Percentiles rank a stretch among this genome's conserved stretches.
phyloP scores from a whole-genome alignment of 352 stramenopile species.

The Globisporangium cylindrosporum region DNA sequence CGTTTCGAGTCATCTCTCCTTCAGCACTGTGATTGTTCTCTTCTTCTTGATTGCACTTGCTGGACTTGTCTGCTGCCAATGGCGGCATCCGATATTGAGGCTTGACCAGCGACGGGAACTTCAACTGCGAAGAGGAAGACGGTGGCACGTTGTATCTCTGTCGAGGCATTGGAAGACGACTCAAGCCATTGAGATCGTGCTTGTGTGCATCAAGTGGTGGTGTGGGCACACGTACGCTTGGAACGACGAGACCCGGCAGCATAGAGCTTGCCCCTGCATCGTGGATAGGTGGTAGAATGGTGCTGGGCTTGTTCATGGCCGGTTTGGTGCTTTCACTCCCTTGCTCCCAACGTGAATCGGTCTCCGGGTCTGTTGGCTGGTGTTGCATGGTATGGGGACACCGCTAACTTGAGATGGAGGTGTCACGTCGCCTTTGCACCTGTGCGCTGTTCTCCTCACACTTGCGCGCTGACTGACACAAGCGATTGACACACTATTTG shows the following conservation, averaged over 20 bases:
- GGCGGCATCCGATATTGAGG: slow-evolving; percentile 18
- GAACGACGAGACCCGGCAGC: slow-evolving; percentile 6
- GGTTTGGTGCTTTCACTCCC: neutral
- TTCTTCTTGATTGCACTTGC: slow-evolving; percentile 44
- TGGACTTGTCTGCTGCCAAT: neutral
- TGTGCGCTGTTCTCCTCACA: neutral
- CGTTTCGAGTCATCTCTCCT: slow-evolving; percentile 14
- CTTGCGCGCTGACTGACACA: neutral
- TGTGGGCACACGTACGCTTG: slow-evolving; percentile 4
- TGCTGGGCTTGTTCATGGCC: neutral
- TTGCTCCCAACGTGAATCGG: slow-evolving; percentile 13
- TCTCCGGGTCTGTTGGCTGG: slow-evolving; percentile 2
- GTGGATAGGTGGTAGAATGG: slow-evolving; percentile 12
- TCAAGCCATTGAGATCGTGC: slow-evolving; percentile 12
- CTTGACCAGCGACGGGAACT: slow-evolving; percentile 40
- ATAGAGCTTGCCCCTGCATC: neutral
- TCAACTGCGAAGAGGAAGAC: slow-evolving; percentile 23
- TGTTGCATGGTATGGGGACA: slow-evolving; percentile 1
- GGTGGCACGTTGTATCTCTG: slow-evolving; percentile 14
- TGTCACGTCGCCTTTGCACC: neutral
- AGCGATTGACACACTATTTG: slow-evolving; percentile 5
- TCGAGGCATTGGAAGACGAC: slow-evolving; percentile 26
- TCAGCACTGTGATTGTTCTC: slow-evolving; percentile 10
- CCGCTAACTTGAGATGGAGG: neutral
- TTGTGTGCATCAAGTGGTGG: slow-evolving; percentile 1